Conservation (phyloP, 2,329 filamentous ascomycete genomes). For the Didymella pinodella region DNA sequence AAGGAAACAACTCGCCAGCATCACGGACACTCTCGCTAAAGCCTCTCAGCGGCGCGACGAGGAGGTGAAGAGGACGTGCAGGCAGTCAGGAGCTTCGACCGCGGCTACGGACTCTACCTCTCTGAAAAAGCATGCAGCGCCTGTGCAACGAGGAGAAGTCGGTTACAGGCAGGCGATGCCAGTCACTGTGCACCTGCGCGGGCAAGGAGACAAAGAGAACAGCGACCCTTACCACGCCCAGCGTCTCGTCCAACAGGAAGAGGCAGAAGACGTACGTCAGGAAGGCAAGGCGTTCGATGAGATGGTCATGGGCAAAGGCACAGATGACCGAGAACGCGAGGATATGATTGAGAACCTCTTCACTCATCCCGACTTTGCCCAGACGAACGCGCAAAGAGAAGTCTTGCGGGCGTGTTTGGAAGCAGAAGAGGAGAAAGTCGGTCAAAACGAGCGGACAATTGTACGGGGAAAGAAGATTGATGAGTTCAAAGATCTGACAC, state of each 20-base stretch:
- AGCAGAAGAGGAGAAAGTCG: background rate
- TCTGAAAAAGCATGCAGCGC: background rate
- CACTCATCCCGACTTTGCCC: background rate
- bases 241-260: background rate
- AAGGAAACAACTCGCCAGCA: conserved; percentile 28
- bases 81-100: background rate
- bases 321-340: background rate
- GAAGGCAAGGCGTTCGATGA: background rate
- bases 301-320: background rate
- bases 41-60: conserved; percentile 27
- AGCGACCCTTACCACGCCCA: background rate
- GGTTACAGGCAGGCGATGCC: background rate
- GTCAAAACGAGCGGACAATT: background rate
- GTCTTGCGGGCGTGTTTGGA: background rate
- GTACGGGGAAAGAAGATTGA: background rate
- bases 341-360: background rate
- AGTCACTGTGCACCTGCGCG: no score
- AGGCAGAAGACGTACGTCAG: background rate
- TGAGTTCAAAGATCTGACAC: background rate
- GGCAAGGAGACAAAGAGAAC: no score
- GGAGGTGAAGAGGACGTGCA: conserved; percentile 1
- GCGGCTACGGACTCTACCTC: background rate
- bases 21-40: conserved; percentile 26
- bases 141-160: background rate
- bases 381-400: background rate